Evolutionary conservation across 495 filamentous ascomycete genomes (phyloP).

Genomic region (Trichoderma erinaceum): DNA sequence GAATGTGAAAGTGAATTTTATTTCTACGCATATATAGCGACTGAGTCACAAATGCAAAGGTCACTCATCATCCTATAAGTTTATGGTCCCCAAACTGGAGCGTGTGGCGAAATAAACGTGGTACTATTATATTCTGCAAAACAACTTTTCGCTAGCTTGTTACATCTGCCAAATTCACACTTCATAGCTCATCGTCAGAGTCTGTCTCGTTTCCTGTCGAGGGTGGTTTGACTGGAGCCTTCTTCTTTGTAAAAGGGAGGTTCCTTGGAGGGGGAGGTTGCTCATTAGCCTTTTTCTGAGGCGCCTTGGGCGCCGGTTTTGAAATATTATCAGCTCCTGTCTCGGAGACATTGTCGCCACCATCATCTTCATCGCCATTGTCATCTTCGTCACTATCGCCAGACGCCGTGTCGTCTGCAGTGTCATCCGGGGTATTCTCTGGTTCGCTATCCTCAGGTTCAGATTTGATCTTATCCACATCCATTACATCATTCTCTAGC

Average conservation of each 20-base stretch:
- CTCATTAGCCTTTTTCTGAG: conserved; percentile 18
- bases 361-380: background rate
- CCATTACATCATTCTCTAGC: conserved; percentile 52
- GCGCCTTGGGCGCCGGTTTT: background rate
- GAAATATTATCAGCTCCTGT: conserved; percentile 3
- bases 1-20: no score
- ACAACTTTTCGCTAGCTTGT: background rate
- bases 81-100: background rate
- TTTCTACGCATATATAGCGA: no score
- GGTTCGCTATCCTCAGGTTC: conserved; percentile 39
- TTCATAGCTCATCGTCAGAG: conserved; percentile 38
- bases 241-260: conserved; percentile 31
- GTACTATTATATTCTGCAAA: background rate
- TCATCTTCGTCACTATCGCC: conserved; percentile 23
- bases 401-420: conserved; percentile 37
- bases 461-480: conserved; percentile 41
- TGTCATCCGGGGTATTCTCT: conserved; percentile 40
- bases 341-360: background rate
- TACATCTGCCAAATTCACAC: conserved; percentile 7
- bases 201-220: conserved; percentile 36
- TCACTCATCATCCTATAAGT: no score
- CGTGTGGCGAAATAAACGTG: background rate
- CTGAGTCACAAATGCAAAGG: no score
- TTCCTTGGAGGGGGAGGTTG: conserved; percentile 23
- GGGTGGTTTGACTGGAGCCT: conserved; percentile 21